A percentile compares a stretch with the other conserved stretches of the same genome.
Conservation (phyloP, 768 basidiomycete species). For the Lentinula sp. region DNA sequence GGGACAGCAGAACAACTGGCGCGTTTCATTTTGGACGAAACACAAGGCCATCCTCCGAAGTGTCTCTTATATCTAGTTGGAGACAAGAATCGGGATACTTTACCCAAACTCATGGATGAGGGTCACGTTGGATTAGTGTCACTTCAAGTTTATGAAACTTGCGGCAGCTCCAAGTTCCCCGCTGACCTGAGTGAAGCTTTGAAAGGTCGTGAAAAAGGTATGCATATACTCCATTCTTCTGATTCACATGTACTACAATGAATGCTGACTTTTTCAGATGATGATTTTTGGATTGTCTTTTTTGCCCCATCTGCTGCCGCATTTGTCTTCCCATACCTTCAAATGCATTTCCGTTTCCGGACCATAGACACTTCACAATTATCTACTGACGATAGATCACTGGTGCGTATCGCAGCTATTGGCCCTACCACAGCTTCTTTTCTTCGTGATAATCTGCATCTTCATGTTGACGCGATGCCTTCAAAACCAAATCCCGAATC, state of each 20-base stretch:
- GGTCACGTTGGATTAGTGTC: slow-evolving; percentile 38
- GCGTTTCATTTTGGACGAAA: slow-evolving; percentile 43
- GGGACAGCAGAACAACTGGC: slow-evolving; percentile 71
- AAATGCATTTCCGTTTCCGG: slow-evolving; percentile 19
- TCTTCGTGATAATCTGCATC: slow-evolving; percentile 34
- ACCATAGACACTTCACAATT: neutral
- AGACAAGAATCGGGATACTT: slow-evolving; percentile 64
- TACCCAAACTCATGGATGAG: slow-evolving; percentile 31
- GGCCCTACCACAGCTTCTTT: slow-evolving; percentile 23
- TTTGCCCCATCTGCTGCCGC: slow-evolving; percentile 73
- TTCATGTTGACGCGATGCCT: slow-evolving; percentile 52
- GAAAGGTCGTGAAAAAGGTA: slow-evolving; percentile 6
- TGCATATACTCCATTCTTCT: neutral
- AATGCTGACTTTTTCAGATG: slow-evolving; percentile 9
- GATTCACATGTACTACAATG: neutral
- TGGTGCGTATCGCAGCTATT: slow-evolving; percentile 44
- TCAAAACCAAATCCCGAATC: slow-evolving; percentile 37
- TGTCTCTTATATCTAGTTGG: slow-evolving; percentile 71
- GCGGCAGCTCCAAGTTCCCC: slow-evolving; percentile 32
- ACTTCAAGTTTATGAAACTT: slow-evolving; percentile 69
- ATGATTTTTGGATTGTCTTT: slow-evolving; percentile 62
- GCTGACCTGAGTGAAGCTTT: slow-evolving; percentile 22
- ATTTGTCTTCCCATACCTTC: slow-evolving; percentile 46
- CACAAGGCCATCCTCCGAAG: slow-evolving; percentile 17
- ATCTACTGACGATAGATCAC: neutral